Conservation (phyloP, 768 basidiomycete genomes). For the Auricularia cornea region DNA sequence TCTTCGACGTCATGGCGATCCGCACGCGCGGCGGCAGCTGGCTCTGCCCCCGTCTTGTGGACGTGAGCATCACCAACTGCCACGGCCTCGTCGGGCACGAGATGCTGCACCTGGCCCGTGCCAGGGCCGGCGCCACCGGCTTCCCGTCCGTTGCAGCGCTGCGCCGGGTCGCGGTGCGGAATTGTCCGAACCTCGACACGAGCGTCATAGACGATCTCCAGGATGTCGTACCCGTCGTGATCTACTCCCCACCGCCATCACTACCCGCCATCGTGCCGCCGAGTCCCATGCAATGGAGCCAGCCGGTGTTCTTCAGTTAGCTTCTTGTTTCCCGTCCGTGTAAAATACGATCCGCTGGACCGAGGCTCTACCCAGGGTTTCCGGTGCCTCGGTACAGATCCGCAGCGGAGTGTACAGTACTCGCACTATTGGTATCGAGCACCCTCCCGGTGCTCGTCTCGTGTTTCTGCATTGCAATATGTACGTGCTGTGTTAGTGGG, state of each 20-base stretch:
- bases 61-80: slow-evolving; percentile 21
- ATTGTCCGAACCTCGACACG: neutral
- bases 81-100: slow-evolving; percentile 23
- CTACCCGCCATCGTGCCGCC: neutral
- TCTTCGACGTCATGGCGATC: slow-evolving; percentile 21
- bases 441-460: too few relatives aligned
- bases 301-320: neutral
- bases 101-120: slow-evolving; percentile 17
- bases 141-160: neutral
- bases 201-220: neutral
- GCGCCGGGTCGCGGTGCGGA: neutral
- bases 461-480: too few relatives aligned
- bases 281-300: neutral
- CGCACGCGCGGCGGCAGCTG: slow-evolving; percentile 13
- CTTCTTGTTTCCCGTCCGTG: neutral
- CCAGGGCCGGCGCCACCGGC: slow-evolving; percentile 10
- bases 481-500: too few relatives aligned
- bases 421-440: too few relatives aligned
- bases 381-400: too few relatives aligned
- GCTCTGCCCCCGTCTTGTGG: slow-evolving; percentile 21
- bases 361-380: neutral
- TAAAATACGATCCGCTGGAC: neutral
- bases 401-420: too few relatives aligned
- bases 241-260: neutral
- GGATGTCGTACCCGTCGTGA: neutral